A percentile compares a stretch with the other conserved stretches of the same genome.
Conservation (phyloP, 768 basidiomycete species). For the Naematelia encephala region DNA sequence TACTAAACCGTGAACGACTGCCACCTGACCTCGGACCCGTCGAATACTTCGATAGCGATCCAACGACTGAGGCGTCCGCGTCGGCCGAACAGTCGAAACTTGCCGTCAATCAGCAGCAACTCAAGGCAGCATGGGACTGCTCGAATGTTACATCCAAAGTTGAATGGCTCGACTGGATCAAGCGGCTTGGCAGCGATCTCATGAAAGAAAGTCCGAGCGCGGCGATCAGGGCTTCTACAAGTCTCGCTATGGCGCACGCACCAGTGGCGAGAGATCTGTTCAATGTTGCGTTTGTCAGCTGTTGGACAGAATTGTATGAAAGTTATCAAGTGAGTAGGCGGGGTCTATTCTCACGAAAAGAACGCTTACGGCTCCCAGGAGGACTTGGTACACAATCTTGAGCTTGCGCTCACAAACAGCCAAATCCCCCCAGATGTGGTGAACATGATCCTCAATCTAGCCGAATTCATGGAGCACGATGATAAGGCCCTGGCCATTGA, state of each 20-base stretch:
- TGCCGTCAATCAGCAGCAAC: constrained; percentile 91
- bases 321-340: constrained; percentile 77
- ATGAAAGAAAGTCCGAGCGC: constrained; percentile 98
- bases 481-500: constrained; percentile 93
- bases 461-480: constrained; percentile 99
- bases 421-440: constrained; percentile 81
- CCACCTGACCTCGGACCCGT: constrained; percentile 76
- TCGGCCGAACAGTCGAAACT: constrained; percentile 78
- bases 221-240: constrained; percentile 95
- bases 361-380: constrained; percentile 59
- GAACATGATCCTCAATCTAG: constrained; percentile 83
- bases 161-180: constrained; percentile 96
- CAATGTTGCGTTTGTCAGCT: constrained; percentile 96
- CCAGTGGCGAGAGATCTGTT: constrained; percentile 91
- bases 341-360: background rate
- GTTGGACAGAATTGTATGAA: constrained; percentile 93
- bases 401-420: constrained; percentile 70
- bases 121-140: constrained; percentile 94
- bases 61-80: constrained; percentile 41
- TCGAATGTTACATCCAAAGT: constrained; percentile 65
- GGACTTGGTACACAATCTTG: constrained; percentile 86
- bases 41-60: constrained; percentile 53
- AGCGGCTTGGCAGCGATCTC: constrained; percentile 83
- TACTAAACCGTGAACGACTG: constrained; percentile 85
- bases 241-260: constrained; percentile 81